A percentile compares a stretch with the other conserved stretches of the same genome.
These are phyloP conservation scores for Chlamydomonas schloesseri DNA, from an alignment of 139 green algal genomes.

Conservation along the genomic window DNA sequence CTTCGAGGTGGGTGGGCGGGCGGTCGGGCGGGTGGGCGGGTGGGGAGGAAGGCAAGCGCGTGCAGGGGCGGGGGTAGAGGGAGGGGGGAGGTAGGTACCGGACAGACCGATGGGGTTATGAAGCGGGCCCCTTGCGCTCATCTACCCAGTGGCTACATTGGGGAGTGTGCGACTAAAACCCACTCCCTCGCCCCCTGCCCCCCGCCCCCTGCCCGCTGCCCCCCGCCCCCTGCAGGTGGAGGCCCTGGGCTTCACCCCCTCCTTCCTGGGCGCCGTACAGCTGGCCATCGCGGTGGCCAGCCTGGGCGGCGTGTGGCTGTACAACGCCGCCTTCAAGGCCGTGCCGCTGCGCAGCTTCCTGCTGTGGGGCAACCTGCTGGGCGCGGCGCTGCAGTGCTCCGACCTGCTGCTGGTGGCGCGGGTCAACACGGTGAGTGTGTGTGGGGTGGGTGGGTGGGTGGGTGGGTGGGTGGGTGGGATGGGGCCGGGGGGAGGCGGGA, in stretches of 20 bases:
- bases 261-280: conserved; percentile 84
- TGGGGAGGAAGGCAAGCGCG: too few relatives aligned
- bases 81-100: too few relatives aligned
- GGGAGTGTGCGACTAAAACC: too few relatives aligned
- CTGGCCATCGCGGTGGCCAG: conserved; percentile 70
- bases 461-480: not conserved
- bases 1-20: not conserved
- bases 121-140: too few relatives aligned
- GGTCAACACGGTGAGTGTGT: conserved; percentile 40
- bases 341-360: conserved; percentile 42
- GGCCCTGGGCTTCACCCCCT: conserved; percentile 35
- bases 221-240: conserved; percentile 34
- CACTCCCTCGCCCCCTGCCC: not conserved
- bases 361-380: conserved; percentile 71
- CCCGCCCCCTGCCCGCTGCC: not conserved
- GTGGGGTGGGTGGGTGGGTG: not conserved
- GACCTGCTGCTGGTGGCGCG: conserved; percentile 53
- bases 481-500: not conserved
- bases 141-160: too few relatives aligned
- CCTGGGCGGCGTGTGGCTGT: conserved; percentile 65
- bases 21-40: not conserved
- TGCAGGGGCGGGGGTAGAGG: too few relatives aligned
- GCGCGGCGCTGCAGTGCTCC: conserved; percentile 60
- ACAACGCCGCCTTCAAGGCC: conserved; percentile 83
- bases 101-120: too few relatives aligned